These are phyloP conservation scores for Pouteria campechiana DNA, from an alignment of 179 eudicot genomes.

Conservation along the genomic window DNA sequence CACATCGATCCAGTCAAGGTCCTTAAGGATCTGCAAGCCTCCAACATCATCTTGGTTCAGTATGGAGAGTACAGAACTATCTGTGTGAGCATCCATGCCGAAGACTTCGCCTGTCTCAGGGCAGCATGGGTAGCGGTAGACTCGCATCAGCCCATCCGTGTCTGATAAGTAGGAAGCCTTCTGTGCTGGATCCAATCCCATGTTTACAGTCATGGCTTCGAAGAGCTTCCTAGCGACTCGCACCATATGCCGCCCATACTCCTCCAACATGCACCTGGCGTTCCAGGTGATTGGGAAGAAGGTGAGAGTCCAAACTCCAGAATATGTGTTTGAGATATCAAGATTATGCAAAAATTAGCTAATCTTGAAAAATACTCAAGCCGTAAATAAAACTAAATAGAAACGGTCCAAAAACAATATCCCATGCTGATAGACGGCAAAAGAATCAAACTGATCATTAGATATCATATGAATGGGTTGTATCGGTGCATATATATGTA, in stretches of 20 bases:
- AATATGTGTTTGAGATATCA: too few species aligned
- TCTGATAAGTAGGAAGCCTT: conserved; percentile 21
- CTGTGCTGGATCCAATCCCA: conserved; percentile 7
- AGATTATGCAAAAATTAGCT: too few species aligned
- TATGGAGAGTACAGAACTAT: conserved; percentile 59
- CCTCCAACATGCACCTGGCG: conserved; percentile 41
- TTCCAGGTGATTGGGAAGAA: too few species aligned
- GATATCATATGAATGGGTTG: too few species aligned
- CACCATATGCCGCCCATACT: conserved; percentile 40
- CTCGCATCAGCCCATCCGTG: conserved; percentile 32
- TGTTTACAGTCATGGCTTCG: conserved; percentile 23
- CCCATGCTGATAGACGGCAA: too few species aligned
- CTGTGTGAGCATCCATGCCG: conserved; percentile 71
- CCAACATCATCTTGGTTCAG: conserved; percentile 49
- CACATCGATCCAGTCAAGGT: conserved; percentile 42
- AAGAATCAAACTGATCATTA: too few species aligned
- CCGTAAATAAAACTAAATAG: too few species aligned
- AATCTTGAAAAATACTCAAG: too few species aligned
- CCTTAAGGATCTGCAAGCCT: conserved; percentile 50
- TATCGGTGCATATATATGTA: too few species aligned
- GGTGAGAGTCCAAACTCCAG: too few species aligned
- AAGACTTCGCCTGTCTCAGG: conserved; percentile 11
- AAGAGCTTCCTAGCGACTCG: conserved; percentile 32
- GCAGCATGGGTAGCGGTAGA: conserved; percentile 48
- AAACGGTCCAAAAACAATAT: too few species aligned